Percentiles rank a stretch among this genome's conserved stretches.
Evolutionary conservation across 2,329 filamentous ascomycete species (phyloP).

Genomic region (Chaetomium globosum): DNA sequence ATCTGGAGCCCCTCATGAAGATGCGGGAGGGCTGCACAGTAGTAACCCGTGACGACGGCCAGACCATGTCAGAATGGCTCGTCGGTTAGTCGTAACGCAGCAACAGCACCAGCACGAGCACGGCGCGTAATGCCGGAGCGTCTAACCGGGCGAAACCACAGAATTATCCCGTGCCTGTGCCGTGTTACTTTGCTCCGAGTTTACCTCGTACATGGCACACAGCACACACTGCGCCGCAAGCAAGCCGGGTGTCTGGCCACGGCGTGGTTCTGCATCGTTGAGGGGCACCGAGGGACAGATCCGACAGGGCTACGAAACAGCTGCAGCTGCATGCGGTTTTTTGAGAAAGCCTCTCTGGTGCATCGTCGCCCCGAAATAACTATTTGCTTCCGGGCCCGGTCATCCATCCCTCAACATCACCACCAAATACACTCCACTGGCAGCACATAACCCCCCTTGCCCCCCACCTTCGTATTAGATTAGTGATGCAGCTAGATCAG

Average conservation of each 20-base stretch:
- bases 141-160: neutral
- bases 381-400: neutral
- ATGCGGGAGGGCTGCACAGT: no score
- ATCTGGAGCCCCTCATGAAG: neutral
- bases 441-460: neutral
- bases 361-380: neutral
- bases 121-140: neutral
- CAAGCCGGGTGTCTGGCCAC: neutral
- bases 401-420: neutral
- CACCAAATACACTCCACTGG: neutral
- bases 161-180: neutral
- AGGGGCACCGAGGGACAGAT: neutral
- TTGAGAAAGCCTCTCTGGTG: neutral
- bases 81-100: neutral
- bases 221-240: conserved; percentile 1
- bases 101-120: neutral
- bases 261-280: neutral
- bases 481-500: conserved; percentile 7
- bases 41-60: neutral
- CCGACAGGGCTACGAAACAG: neutral
- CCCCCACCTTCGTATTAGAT: conserved; percentile 7
- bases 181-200: conserved; percentile 2
- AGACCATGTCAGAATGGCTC: neutral
- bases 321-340: neutral
- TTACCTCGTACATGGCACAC: neutral